Evolutionary conservation across 495 filamentous ascomycete species (phyloP).

Genomic region (Penicillium herquei): DNA sequence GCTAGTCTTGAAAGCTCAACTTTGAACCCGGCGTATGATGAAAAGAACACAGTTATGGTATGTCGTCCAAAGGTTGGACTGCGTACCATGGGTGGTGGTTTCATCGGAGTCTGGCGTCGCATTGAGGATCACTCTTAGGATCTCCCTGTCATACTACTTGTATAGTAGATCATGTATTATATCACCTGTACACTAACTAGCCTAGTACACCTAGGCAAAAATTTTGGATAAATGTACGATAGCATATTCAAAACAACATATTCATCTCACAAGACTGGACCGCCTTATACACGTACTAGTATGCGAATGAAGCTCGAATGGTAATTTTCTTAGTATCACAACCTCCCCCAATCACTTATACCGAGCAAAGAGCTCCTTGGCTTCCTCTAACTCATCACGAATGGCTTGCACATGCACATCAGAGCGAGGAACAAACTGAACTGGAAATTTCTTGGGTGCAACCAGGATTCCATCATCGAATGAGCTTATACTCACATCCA

Average conservation of each 20-base stretch:
- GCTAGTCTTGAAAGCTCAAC: constrained; percentile 1
- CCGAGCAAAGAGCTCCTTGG: neutral
- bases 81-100: constrained; percentile 64
- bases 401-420: neutral
- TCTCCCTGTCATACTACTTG: neutral
- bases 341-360: no score
- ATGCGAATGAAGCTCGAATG: no score
- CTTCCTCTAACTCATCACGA: neutral
- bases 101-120: constrained; percentile 65
- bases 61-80: constrained; percentile 69
- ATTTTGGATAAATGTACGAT: neutral
- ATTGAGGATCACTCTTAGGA: constrained; percentile 31
- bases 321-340: no score
- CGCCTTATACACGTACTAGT: no score
- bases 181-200: neutral
- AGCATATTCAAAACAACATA: neutral
- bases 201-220: no score
- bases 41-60: constrained; percentile 53
- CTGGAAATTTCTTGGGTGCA: neutral
- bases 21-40: constrained; percentile 2
- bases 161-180: neutral
- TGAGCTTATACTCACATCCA: neutral
- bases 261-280: neutral
- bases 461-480: neutral
- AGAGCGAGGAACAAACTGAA: neutral